Percentiles rank a stretch among this genome's conserved stretches.
Evolutionary conservation across 2,329 filamentous ascomycete species (phyloP).

Genomic region (Rosellinia necatrix): DNA sequence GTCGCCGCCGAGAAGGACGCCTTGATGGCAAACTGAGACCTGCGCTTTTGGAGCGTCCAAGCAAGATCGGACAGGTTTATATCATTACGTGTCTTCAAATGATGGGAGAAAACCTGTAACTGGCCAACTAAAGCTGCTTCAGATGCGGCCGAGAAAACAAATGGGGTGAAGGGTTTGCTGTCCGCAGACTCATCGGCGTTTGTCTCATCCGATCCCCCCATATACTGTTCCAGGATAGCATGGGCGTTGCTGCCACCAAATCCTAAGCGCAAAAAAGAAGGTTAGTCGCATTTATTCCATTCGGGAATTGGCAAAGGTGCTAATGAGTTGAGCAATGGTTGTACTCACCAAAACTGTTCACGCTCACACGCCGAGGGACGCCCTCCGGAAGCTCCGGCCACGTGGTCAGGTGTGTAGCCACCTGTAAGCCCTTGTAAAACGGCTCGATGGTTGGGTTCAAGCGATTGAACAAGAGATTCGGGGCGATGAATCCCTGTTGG

Average conservation of each 20-base stretch:
- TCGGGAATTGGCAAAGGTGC: too few species aligned
- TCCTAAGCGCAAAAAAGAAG: neutral
- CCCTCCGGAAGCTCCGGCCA: conserved; percentile 29
- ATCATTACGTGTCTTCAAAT: neutral
- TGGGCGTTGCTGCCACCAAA: conserved; percentile 23
- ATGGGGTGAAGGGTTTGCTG: conserved; percentile 17
- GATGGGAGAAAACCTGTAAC: conserved; percentile 7
- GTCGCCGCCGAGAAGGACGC: conserved; percentile 14
- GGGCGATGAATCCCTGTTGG: conserved; percentile 30
- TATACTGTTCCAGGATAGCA: conserved; percentile 16
- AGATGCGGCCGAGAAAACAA: conserved; percentile 27
- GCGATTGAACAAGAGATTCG: conserved; percentile 40
- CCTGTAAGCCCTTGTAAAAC: conserved; percentile 28
- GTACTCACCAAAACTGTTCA: conserved; percentile 30
- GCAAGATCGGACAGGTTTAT: conserved; percentile 12
- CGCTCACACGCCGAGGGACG: conserved; percentile 29
- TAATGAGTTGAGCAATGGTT: too few species aligned
- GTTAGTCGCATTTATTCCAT: neutral
- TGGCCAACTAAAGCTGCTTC: conserved; percentile 16
- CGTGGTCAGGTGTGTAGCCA: conserved; percentile 9
- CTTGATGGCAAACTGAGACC: conserved; percentile 2
- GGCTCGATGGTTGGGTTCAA: conserved; percentile 38
- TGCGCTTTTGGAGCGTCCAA: conserved; percentile 20
- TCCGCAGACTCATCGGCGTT: conserved; percentile 22
- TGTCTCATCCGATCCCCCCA: conserved; percentile 16